Evolutionary conservation across 1,139 yeast species (phyloP), one percentile per base, ranked within the genome.

Genomic region (Diutina rugosa): DNA sequence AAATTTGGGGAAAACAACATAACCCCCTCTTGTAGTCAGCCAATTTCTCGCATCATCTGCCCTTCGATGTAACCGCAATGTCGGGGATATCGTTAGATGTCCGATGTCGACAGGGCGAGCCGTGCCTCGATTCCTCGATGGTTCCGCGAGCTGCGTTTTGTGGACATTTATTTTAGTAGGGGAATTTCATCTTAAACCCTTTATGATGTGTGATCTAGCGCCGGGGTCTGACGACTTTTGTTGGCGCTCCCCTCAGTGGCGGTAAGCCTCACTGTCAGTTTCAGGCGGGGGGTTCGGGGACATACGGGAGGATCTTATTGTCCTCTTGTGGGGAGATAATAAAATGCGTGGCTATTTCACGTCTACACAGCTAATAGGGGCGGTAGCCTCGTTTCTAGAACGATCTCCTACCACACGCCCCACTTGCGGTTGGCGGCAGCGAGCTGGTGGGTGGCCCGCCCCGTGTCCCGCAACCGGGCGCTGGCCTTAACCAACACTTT

Each of bases 381-480:
- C 41, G 5, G 41, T 10, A 4, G 12, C 10, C 2, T 1, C n/a
- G 26, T 21, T 21, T 21, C 26, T 21, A 21, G 41, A 35, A 9
- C 41, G 41, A 35, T 35, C 41, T 3, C 12, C 38, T 35, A 35
- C 41, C 41, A 47, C n/a, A 47, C 14, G n/a, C 51, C 35, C 51
- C 51, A 47, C n/a, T 10, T 12, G 16, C 38, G 16, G 29, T 47
- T 47, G 10, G 28, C 51, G 21, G 51, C 35, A 10, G 51, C 51
- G 6, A 47, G 26, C 10, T 26, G 51, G 18, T 14, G 55, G 38
- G 68, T 64, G 3, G 71, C 74, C 55, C 76, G 61, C 4, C 78
- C 79, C 0, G 79, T 76, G 56, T 76, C 76, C 51, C 68, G 68
- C 55, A 76, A 63, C 8, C 65, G 55, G 2, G 79, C 79, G 21